Evolutionary conservation across 2,329 filamentous ascomycete genomes (phyloP).

Genomic region (Ceratocystis destructans): DNA sequence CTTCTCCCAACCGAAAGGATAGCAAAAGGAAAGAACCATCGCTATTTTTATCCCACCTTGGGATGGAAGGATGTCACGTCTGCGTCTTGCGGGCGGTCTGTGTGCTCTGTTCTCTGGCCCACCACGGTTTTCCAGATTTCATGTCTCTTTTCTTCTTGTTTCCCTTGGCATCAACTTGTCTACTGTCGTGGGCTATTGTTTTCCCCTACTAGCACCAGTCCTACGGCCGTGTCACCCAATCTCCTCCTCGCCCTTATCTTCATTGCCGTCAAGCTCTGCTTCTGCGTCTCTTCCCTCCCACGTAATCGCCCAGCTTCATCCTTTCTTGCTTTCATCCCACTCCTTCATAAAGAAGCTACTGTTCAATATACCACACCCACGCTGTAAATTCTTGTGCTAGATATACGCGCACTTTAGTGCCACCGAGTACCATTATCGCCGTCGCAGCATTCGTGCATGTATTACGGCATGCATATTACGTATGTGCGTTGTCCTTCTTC

Average conservation of each 20-base stretch:
- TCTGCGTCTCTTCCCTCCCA: neutral
- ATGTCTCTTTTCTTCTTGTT: no score
- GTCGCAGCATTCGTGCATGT: neutral
- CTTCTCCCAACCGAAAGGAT: neutral
- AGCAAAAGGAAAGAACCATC: neutral
- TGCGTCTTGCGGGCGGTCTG: neutral
- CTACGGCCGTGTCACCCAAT: no score
- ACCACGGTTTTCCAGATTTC: no score
- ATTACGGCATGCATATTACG: constrained; percentile 3
- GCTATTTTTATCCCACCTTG: constrained; percentile 8
- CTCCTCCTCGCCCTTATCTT: no score
- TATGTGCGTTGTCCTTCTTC: neutral
- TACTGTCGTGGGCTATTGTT: no score
- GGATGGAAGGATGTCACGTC: constrained; percentile 13
- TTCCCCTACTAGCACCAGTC: no score
- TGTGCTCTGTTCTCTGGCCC: neutral
- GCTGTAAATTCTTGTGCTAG: neutral
- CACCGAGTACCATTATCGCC: neutral
- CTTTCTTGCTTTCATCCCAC: neutral
- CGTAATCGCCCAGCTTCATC: neutral
- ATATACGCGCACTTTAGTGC: neutral
- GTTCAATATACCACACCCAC: neutral
- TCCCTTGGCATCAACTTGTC: no score
- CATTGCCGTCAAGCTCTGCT: neutral
- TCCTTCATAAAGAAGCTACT: neutral